Conservation (phyloP, 345 rosid species). For the Populus deltoides region DNA sequence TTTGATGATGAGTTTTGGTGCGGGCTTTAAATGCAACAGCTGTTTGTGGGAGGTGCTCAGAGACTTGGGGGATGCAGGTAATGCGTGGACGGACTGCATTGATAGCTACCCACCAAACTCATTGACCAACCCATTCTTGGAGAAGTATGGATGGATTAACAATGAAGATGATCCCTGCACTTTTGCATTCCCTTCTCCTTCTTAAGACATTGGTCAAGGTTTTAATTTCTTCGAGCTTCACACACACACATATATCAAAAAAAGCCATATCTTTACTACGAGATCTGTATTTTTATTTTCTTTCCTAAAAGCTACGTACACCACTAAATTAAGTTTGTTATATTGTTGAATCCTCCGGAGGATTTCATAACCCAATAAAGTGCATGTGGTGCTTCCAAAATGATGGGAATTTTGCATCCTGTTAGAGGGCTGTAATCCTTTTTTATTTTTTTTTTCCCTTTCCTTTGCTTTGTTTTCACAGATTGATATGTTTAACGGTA, state of each 20-base stretch:
- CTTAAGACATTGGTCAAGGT: background rate
- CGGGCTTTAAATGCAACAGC: constrained; percentile 84
- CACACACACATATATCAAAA: no score
- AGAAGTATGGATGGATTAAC: constrained; percentile 88
- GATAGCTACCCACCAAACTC: constrained; percentile 65
- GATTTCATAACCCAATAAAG: constrained; percentile 12
- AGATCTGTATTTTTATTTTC: background rate
- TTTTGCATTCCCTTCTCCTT: constrained; percentile 34
- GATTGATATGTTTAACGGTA: background rate
- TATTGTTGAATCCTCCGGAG: constrained; percentile 8
- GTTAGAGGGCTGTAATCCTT: background rate
- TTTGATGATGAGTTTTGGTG: constrained; percentile 73
- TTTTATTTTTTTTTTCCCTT: background rate
- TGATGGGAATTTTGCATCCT: constrained; percentile 8
- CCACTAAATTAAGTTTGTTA: background rate
- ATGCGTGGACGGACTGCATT: constrained; percentile 67
- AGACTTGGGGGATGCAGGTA: constrained; percentile 39
- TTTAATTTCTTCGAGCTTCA: background rate
- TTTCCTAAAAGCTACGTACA: background rate
- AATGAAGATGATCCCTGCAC: constrained; percentile 67
- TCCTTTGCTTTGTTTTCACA: no score
- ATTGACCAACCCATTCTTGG: constrained; percentile 66
- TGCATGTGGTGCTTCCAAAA: background rate
- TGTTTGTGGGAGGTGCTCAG: constrained; percentile 71
- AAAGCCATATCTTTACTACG: background rate